Conservation (phyloP, 139 green algal genomes). For the Chlorella ohadii region DNA sequence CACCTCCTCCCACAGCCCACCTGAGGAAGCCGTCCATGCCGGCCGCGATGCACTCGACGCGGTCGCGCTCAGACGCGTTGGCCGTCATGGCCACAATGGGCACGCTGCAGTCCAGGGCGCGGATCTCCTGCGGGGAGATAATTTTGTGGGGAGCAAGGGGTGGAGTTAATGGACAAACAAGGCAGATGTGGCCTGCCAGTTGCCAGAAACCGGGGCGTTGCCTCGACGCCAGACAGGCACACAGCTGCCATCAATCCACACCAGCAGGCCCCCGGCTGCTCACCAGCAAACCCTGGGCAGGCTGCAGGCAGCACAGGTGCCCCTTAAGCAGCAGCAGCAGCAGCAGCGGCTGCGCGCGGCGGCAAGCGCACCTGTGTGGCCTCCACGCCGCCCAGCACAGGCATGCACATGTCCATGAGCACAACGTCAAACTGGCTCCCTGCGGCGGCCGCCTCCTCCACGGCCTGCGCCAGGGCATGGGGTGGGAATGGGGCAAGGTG, state of each 20-base stretch:
- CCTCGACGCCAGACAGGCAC: no score
- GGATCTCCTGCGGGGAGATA: constrained; percentile 48
- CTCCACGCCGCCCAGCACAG: constrained; percentile 88
- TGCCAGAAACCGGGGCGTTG: no score
- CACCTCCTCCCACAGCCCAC: not conserved
- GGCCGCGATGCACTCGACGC: constrained; percentile 78
- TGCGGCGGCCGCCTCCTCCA: constrained; percentile 25
- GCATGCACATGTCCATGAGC: constrained; percentile 95
- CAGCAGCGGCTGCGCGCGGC: not conserved
- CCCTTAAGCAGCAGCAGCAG: no score
- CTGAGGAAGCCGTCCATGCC: constrained; percentile 93
- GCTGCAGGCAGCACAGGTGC: no score
- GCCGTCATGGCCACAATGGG: constrained; percentile 95
- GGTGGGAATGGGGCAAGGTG: not conserved
- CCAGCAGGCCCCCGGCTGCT: not conserved
- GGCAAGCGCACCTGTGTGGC: constrained; percentile 59
- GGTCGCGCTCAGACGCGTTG: constrained; percentile 80
- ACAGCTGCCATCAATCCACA: not conserved
- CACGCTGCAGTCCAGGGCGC: constrained; percentile 54
- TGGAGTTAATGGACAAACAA: no score
- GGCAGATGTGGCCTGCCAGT: no score
- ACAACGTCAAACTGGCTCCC: constrained; percentile 60
- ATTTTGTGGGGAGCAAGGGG: not conserved
- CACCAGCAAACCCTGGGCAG: not conserved
- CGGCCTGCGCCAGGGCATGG: constrained; percentile 42